Percentiles rank a stretch among this genome's conserved stretches.
Conservation (phyloP, 2,329 filamentous ascomycete genomes). For the Nannizzia gypsea region DNA sequence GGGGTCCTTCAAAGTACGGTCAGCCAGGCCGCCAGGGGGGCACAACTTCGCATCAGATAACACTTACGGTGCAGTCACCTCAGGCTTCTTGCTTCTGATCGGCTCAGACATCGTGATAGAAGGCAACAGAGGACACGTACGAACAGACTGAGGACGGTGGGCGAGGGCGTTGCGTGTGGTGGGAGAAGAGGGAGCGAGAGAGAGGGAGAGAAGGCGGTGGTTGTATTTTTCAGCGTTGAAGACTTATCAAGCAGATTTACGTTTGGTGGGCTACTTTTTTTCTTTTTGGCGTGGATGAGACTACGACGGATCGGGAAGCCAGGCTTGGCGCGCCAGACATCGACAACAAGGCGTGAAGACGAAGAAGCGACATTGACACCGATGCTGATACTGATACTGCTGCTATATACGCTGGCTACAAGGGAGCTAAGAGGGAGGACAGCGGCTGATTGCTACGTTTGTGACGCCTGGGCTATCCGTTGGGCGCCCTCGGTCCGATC, state of each 20-base stretch:
- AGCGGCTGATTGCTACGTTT: neutral
- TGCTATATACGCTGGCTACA: too few relatives aligned
- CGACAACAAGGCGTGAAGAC: neutral
- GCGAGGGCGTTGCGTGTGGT: slow-evolving; percentile 9
- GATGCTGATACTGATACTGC: neutral
- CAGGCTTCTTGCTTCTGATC: slow-evolving; percentile 55
- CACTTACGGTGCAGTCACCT: slow-evolving; percentile 53
- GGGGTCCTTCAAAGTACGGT: slow-evolving; percentile 58
- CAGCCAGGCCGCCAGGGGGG: slow-evolving; percentile 17
- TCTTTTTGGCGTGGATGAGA: neutral
- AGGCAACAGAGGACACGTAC: slow-evolving; percentile 14
- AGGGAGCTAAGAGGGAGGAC: too few relatives aligned
- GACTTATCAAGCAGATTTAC: slow-evolving; percentile 18
- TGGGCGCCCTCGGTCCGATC: neutral
- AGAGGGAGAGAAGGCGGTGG: slow-evolving; percentile 18
- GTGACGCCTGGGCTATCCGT: neutral
- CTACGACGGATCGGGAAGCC: neutral
- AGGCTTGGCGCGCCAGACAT: neutral
- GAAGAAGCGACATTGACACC: neutral
- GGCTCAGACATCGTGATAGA: slow-evolving; percentile 50
- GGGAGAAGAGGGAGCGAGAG: slow-evolving; percentile 23
- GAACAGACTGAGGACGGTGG: slow-evolving; percentile 6
- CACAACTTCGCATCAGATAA: slow-evolving; percentile 11
- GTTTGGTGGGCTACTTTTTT: neutral
- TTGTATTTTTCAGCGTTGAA: slow-evolving; percentile 24